A percentile compares a stretch with the other conserved stretches of the same genome.
Evolutionary conservation across 768 basidiomycete genomes (phyloP).

Genomic region (Multifurca ochricompacta): DNA sequence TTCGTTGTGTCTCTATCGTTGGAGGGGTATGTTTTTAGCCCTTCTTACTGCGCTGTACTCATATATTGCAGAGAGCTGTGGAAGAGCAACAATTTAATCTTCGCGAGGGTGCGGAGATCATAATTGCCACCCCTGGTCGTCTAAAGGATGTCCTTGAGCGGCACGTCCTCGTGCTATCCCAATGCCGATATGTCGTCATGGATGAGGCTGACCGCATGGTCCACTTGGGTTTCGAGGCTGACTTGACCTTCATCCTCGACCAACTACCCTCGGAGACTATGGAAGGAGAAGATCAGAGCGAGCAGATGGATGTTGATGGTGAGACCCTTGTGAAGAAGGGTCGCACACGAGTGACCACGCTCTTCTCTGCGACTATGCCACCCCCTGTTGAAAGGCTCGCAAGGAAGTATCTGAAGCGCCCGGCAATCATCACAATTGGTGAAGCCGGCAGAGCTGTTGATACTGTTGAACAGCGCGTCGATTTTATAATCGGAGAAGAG

Average conservation of each 20-base stretch:
- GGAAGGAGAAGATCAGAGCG: slow-evolving; percentile 74
- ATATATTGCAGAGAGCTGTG: slow-evolving; percentile 57
- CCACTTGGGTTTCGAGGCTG: slow-evolving; percentile 91
- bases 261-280: slow-evolving; percentile 81
- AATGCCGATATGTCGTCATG: slow-evolving; percentile 99
- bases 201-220: slow-evolving; percentile 99
- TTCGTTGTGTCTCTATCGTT: slow-evolving; percentile 94
- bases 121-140: slow-evolving; percentile 98
- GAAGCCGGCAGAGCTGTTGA: slow-evolving; percentile 97
- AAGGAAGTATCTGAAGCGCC: slow-evolving; percentile 85
- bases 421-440: slow-evolving; percentile 95
- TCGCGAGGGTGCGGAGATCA: slow-evolving; percentile 96
- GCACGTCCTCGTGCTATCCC: slow-evolving; percentile 88
- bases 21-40: slow-evolving; percentile 65
- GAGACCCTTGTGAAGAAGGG: slow-evolving; percentile 61
- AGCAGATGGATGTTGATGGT: slow-evolving; percentile 74
- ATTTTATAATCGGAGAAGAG: slow-evolving; percentile 88
- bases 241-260: slow-evolving; percentile 91
- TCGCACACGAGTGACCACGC: slow-evolving; percentile 83
- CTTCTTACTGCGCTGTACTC: slow-evolving; percentile 18
- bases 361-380: slow-evolving; percentile 99
- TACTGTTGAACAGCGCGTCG: slow-evolving; percentile 93
- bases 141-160: slow-evolving; percentile 96
- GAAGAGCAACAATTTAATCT: slow-evolving; percentile 98
- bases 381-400: slow-evolving; percentile 92